Evolutionary conservation across 1,139 yeast species (phyloP), one percentile per base, ranked within the genome.

Genomic region (Blastobotrys ciferrii): DNA sequence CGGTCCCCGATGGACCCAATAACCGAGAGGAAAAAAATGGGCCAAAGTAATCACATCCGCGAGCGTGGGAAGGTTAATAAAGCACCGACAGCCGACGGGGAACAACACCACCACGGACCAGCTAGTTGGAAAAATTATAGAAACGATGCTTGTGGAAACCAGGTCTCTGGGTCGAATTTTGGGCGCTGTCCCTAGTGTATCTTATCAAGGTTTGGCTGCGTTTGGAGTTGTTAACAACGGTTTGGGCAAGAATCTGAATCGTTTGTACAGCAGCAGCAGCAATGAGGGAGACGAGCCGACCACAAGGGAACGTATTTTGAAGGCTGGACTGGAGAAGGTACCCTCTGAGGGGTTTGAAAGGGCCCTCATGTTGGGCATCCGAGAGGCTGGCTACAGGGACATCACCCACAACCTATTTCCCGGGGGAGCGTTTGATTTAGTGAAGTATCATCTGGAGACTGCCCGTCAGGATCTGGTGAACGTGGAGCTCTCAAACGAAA

Each of bases 301-400:
- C n/a, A n/a, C n/a, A n/a, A n/a, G 28, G 9, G 55, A 62, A 63
- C 46, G 66, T 50, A 70, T 82, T 11, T 62, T 82, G 35, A 63
- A 70, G 4, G 65, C 68, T 47, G 81, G 85, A 4, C 63, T 82
- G 53, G 61, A 64, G 2, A 67, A 71, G 53, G 86, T 91, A 23
- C 95, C 96, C 1, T 59, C 67, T 45, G 72, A 68, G 50, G 98
- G 98, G 1, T 88, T 92, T 65, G 76, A 77, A 40, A 65, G 69
- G 36, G 81, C 95, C 11, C 71, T 92, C 5, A 71, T 78, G 1
- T 68, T 74, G 38, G 86, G 94, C 3, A 73, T 84, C 5, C 73
- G 81, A 33, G 82, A 80, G 5, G 67, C 81, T 57, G 80, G 82
- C 1, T 77, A 82, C 58, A 75, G 82, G 4, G 89, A 87, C 53